These are phyloP conservation scores for Zhuliangozyma parablackwelliae DNA, from an alignment of 1,139 yeast genomes.

Conservation along the genomic window DNA sequence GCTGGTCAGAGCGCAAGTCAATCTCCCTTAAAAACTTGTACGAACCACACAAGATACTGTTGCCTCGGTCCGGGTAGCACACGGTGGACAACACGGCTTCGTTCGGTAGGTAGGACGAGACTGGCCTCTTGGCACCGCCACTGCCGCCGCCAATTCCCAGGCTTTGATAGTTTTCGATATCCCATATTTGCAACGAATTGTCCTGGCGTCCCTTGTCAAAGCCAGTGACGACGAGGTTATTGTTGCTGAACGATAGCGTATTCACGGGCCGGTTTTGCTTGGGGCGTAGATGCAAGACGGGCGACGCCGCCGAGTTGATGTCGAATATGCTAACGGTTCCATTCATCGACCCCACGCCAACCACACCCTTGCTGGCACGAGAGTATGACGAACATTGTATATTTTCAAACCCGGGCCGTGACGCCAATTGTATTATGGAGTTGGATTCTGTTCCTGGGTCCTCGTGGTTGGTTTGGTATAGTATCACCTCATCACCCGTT, in stretches of 20 bases:
- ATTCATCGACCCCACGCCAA: conserved; percentile 70
- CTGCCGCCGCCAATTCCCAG: conserved; percentile 35
- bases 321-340: conserved; percentile 68
- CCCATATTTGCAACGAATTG: conserved; percentile 77
- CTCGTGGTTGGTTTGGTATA: conserved; percentile 52
- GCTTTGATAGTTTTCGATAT: conserved; percentile 50
- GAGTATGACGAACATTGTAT: conserved; percentile 73
- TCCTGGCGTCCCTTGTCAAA: conserved; percentile 79
- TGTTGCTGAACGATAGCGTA: conserved; percentile 62
- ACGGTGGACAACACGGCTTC: conserved; percentile 69
- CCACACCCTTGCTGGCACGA: conserved; percentile 49
- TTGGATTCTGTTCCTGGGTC: conserved; percentile 31
- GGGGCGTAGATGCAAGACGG: conserved; percentile 50
- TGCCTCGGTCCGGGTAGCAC: conserved; percentile 60
- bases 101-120: conserved; percentile 60
- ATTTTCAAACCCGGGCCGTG: conserved; percentile 63
- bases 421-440: conserved; percentile 43
- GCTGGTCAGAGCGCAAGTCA: conserved; percentile 67
- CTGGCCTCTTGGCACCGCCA: conserved; percentile 50
- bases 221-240: conserved; percentile 71
- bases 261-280: conserved; percentile 75
- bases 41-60: conserved; percentile 65
- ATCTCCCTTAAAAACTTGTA: conserved; percentile 75
- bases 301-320: conserved; percentile 36
- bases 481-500: conserved; percentile 60